Conservation (phyloP, 192 early-diverging fungal species). For the Coemansia sp. region DNA sequence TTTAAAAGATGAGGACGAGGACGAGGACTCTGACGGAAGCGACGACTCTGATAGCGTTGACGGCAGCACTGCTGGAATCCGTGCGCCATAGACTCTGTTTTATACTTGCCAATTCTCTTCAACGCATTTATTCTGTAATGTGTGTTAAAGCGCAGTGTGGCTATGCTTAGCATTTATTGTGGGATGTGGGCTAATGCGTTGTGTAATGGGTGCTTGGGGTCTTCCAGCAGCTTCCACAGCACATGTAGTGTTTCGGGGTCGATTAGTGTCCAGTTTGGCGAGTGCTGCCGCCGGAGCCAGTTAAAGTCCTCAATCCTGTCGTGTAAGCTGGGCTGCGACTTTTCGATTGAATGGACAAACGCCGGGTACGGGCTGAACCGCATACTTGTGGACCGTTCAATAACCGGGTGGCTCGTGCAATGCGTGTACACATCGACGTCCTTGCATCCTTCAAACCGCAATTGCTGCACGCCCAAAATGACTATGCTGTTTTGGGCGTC, state of each 20-base stretch:
- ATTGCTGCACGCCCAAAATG: conserved; percentile 75
- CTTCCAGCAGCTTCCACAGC: neutral
- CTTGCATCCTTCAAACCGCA: conserved; percentile 75
- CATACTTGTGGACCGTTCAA: conserved; percentile 73
- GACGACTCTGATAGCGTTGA: conserved; percentile 4
- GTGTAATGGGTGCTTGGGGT: neutral
- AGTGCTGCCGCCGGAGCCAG: conserved; percentile 76
- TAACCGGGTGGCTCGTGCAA: conserved; percentile 78
- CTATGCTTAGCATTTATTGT: neutral
- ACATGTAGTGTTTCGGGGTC: neutral
- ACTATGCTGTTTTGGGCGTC: conserved; percentile 61
- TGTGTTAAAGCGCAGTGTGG: too few relatives aligned
- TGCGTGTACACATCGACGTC: conserved; percentile 64
- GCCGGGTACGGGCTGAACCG: conserved; percentile 63
- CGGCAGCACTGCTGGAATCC: conserved; percentile 2
- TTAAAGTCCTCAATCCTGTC: conserved; percentile 85
- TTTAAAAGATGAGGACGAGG: conserved; percentile 28
- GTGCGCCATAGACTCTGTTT: neutral
- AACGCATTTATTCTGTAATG: too few relatives aligned
- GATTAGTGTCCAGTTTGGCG: conserved; percentile 69
- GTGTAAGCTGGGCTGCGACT: conserved; percentile 46
- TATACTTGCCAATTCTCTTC: too few relatives aligned
- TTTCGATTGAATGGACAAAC: conserved; percentile 22
- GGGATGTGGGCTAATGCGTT: neutral
- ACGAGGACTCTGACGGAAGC: conserved; percentile 37